These are phyloP conservation scores for Solanum hybrid DNA, from an alignment of 305 asterid genomes.

Conservation along the genomic window DNA sequence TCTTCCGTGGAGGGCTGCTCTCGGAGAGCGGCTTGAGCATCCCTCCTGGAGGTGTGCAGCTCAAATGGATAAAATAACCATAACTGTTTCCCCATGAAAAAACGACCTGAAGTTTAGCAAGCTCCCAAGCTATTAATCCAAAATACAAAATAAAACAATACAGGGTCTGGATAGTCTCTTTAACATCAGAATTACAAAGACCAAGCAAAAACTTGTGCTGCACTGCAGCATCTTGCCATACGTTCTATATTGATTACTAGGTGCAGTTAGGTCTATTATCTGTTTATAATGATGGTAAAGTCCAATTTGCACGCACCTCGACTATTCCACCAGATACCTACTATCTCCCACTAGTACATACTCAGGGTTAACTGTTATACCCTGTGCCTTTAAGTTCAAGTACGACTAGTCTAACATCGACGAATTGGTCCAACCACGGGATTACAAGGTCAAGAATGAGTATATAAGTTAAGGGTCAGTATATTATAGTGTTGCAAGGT, in stretches of 20 bases:
- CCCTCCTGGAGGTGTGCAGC: neutral
- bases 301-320: neutral
- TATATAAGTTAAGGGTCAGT: neutral
- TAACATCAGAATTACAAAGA: neutral
- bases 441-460: neutral
- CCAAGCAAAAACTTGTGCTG: neutral
- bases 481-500: neutral
- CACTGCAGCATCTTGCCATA: neutral
- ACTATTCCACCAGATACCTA: neutral
- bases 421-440: neutral
- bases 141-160: neutral
- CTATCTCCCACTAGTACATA: neutral
- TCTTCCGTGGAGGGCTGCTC: neutral
- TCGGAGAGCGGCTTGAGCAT: neutral
- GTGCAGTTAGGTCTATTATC: neutral
- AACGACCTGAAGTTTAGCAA: neutral
- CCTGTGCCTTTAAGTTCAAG: neutral
- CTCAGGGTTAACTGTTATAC: neutral
- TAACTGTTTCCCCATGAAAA: neutral
- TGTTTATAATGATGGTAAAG: neutral
- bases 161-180: neutral
- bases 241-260: neutral
- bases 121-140: neutral
- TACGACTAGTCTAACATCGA: neutral
- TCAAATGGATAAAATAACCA: neutral